Base-by-base conservation (phyloP, 1,139 yeast species). In the Debaryomyces singareniensis region DNA sequence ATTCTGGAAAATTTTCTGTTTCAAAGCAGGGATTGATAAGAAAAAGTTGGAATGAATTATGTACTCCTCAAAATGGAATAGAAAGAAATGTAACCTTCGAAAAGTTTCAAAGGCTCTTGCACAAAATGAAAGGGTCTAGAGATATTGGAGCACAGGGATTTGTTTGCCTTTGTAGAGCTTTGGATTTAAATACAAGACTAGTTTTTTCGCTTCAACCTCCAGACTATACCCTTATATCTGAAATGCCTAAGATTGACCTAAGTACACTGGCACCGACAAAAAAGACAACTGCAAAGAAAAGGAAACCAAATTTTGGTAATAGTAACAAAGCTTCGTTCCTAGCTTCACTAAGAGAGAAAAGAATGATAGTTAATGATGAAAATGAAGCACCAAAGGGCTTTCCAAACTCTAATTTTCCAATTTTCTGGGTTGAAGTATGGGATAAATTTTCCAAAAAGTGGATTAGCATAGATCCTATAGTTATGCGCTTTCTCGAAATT, bases 391-490 rank as follows among this genome's bases (percentile, higher is more conserved):
- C 15, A 9, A 13, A 31, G 16, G 13, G 29, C 3, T 40, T 51
- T 18, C 55, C 53, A 5, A 54, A 55, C 13, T 59, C 75, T 0
- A 45, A 52, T 4, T 79, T 61, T 45, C 97, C 97, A 0, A 66
- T 86, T 0, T 86, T 82, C 47, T 91, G 98, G 98, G 78, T 77
- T 11, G 99, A 91, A 51, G 96, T 84, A 0, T 91, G 95, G 94
- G 91, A 91, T 50, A 70, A 70, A 30, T 74, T 69, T 36, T 56
- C 75, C 4, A 69, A 75, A 35, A 72, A 70, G 37, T 89, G 96
- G 95, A 69, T 86, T n/a, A 75, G 94, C 4, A 66, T 87, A 1
- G 97, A 91, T 44, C 94, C 96, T 0, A 61, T 79, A 1, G 78
- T 75, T 13, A 68, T 78, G 27, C 57, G 72, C 33, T 56, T 71